A percentile compares a stretch with the other conserved stretches of the same genome.
Evolutionary conservation across 2,329 filamentous ascomycete species (phyloP).

Genomic region (Zymoseptoria crescenta): DNA sequence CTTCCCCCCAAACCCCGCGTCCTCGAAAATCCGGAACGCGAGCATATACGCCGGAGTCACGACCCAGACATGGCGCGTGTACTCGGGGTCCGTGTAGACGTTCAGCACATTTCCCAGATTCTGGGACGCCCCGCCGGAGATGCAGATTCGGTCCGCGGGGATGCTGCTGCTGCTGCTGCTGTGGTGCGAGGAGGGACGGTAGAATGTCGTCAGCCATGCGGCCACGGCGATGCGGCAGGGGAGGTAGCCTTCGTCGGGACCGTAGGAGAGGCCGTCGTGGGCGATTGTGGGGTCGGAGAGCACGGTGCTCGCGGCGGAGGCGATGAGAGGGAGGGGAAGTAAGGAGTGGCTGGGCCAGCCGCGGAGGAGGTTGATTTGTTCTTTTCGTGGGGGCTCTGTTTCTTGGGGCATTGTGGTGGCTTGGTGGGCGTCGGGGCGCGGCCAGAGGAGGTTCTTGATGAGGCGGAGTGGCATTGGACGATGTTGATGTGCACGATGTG

Average conservation of each 20-base stretch:
- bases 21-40: constrained; percentile 77
- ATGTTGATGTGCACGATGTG: neutral
- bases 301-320: constrained; percentile 51
- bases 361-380: constrained; percentile 54
- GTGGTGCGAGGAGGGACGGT: constrained; percentile 30
- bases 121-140: constrained; percentile 80
- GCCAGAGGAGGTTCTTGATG: constrained; percentile 8
- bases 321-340: constrained; percentile 57
- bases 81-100: constrained; percentile 70
- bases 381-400: too few relatives aligned
- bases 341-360: constrained; percentile 62
- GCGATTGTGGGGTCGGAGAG: constrained; percentile 54
- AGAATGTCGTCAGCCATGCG: constrained; percentile 60
- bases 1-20: constrained; percentile 62
- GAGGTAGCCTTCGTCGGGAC: constrained; percentile 65
- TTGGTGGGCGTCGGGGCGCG: neutral
- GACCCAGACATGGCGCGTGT: constrained; percentile 71
- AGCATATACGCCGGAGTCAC: constrained; percentile 77
- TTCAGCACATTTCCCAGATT: constrained; percentile 69
- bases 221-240: constrained; percentile 63
- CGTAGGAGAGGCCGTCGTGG: constrained; percentile 65
- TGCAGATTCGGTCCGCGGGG: constrained; percentile 57
- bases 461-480: constrained; percentile 6
- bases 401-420: neutral
- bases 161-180: constrained; percentile 30